Evolutionary conservation across 495 filamentous ascomycete genomes (phyloP).

Genomic region (Evernia prunastri): DNA sequence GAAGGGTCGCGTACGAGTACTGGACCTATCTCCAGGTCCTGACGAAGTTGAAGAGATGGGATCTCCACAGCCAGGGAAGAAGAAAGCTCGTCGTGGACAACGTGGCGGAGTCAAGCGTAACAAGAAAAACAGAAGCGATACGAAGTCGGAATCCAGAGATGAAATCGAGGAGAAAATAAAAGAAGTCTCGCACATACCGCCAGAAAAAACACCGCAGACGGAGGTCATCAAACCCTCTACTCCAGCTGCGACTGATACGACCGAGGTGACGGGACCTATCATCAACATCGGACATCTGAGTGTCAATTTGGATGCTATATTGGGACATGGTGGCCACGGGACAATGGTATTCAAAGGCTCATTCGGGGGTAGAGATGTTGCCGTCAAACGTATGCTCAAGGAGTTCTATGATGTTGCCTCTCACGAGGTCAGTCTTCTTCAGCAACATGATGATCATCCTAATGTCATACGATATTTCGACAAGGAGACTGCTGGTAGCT

Average conservation of each 20-base stretch:
- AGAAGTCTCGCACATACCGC: conserved; percentile 41
- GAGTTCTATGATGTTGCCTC: conserved; percentile 93
- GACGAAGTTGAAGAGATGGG: conserved; percentile 38
- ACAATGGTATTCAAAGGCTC: conserved; percentile 80
- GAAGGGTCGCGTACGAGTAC: conserved; percentile 39
- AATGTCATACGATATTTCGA: conserved; percentile 97
- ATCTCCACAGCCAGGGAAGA: conserved; percentile 55
- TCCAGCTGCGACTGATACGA: conserved; percentile 40
- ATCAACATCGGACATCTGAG: conserved; percentile 66
- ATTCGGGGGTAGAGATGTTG: conserved; percentile 86
- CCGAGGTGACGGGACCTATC: conserved; percentile 51
- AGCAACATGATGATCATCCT: conserved; percentile 89
- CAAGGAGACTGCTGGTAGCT: conserved; percentile 79
- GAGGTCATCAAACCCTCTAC: conserved; percentile 32
- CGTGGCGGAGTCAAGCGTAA: conserved; percentile 73
- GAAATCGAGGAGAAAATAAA: conserved; percentile 41
- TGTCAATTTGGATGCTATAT: conserved; percentile 64
- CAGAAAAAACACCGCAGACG: conserved; percentile 46
- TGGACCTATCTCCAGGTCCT: conserved; percentile 39
- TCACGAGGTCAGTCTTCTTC: conserved; percentile 81
- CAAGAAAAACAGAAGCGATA: conserved; percentile 45
- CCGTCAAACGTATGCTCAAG: conserved; percentile 92
- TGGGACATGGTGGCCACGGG: conserved; percentile 77
- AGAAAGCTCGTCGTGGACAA: conserved; percentile 73
- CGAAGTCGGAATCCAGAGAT: conserved; percentile 36